These are phyloP conservation scores for Thelephora aurantiotincta DNA, from an alignment of 768 basidiomycete genomes.

Conservation along the genomic window DNA sequence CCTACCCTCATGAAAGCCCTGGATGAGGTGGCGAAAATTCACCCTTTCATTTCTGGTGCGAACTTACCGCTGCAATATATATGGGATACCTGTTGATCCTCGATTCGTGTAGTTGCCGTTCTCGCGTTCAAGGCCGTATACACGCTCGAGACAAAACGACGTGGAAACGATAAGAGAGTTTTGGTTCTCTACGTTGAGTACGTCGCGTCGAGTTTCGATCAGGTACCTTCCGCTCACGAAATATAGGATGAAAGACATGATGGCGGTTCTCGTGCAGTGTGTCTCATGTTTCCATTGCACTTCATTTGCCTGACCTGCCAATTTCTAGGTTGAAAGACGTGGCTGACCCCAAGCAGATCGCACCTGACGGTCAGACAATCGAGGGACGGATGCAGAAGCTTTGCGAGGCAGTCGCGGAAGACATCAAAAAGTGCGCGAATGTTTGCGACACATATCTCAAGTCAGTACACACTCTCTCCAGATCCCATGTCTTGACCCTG, in stretches of 20 bases:
- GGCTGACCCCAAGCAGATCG: constrained; percentile 5
- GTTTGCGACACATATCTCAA: constrained; percentile 27
- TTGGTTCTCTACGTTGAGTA: constrained; percentile 26
- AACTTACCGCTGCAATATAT: too few species aligned
- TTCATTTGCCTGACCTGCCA: neutral
- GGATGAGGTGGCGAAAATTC: constrained; percentile 15
- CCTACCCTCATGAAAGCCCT: constrained; percentile 15
- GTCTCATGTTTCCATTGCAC: constrained; percentile 8
- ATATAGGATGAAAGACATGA: constrained; percentile 30
- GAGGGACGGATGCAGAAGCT: constrained; percentile 18
- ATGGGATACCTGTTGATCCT: neutral
- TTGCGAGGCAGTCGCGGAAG: constrained; percentile 19
- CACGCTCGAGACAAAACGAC: constrained; percentile 30
- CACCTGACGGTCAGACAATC: constrained; percentile 19
- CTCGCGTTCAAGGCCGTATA: constrained; percentile 35
- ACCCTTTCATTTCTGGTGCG: constrained; percentile 15
- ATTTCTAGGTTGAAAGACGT: neutral
- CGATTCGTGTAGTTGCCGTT: constrained; percentile 25
- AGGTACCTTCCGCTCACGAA: too few species aligned
- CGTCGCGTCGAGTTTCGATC: too few species aligned
- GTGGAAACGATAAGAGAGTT: constrained; percentile 38
- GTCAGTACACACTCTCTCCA: too few species aligned
- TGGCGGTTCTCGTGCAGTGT: constrained; percentile 30
- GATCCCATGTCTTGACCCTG: too few species aligned
- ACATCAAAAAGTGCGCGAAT: constrained; percentile 29